Evolutionary conservation across 208 protist genomes (phyloP).

Genomic region (Trypanosoma vivax): DNA sequence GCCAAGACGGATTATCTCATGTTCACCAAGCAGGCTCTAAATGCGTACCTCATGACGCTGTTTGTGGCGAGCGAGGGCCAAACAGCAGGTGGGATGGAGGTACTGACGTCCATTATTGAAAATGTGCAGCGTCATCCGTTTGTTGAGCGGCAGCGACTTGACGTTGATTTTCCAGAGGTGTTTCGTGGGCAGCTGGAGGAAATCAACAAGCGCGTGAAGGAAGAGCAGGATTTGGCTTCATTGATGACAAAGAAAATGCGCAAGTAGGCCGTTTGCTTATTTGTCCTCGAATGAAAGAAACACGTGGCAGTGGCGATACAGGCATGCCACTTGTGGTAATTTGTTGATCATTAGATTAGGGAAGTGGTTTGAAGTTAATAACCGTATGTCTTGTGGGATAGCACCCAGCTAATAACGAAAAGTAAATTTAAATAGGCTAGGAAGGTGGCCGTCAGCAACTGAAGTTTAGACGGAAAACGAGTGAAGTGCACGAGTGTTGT

Average conservation of each 20-base stretch:
- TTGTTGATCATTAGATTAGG: no score
- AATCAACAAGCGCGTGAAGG: slow-evolving; percentile 51
- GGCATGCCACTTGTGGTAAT: no score
- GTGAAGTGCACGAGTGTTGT: no score
- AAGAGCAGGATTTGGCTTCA: slow-evolving; percentile 64
- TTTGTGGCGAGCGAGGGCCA: slow-evolving; percentile 62
- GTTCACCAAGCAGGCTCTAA: slow-evolving; percentile 54
- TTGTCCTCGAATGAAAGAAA: neutral
- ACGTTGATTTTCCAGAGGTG: slow-evolving; percentile 39
- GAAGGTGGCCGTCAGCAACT: no score
- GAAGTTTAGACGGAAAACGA: no score
- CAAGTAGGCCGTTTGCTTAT: neutral
- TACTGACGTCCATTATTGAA: slow-evolving; percentile 64
- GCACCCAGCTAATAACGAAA: no score
- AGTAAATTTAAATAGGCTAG: no score
- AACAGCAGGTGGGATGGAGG: slow-evolving; percentile 58
- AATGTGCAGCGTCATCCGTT: slow-evolving; percentile 56
- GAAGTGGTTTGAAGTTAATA: no score
- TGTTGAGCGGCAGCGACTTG: slow-evolving; percentile 50
- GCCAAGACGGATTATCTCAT: slow-evolving; percentile 28
- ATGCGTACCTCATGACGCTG: slow-evolving; percentile 77
- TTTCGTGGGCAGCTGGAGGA: slow-evolving; percentile 62
- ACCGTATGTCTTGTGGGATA: no score
- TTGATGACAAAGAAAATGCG: slow-evolving; percentile 28
- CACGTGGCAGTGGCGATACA: no score